Evolutionary conservation across 306 rosid species (phyloP).

Genomic region (Cicer chorassanicum): DNA sequence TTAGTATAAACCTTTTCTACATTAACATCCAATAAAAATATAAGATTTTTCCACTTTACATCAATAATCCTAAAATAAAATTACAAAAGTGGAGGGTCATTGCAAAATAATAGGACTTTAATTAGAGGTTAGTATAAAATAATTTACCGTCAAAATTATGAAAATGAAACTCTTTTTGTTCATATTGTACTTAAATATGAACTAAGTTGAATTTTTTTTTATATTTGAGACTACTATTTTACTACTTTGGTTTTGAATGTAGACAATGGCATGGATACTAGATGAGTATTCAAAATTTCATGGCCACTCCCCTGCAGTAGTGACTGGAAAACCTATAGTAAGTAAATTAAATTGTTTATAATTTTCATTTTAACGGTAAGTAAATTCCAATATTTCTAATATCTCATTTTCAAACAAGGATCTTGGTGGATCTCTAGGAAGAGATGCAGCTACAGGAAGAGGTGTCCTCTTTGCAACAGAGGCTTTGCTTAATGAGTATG

Average conservation of each 20-base stretch:
- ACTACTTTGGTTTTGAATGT: conserved; percentile 14
- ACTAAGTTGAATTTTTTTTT: neutral
- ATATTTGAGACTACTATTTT: neutral
- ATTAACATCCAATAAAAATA: too few relatives aligned
- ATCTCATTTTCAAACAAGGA: conserved; percentile 52
- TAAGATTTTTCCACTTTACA: too few relatives aligned
- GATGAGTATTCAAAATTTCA: conserved; percentile 97
- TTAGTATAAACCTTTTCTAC: too few relatives aligned
- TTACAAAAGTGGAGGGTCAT: too few relatives aligned
- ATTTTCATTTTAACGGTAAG: conserved; percentile 14
- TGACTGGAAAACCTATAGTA: conserved; percentile 91
- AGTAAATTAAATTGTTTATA: conserved; percentile 40
- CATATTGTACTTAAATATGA: conserved; percentile 3
- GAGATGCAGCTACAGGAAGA: conserved; percentile 95
- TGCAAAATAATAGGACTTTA: too few relatives aligned
- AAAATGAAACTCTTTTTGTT: neutral
- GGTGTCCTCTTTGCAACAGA: conserved; percentile 91
- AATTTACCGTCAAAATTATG: too few relatives aligned
- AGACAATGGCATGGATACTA: conserved; percentile 99
- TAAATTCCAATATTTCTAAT: neutral
- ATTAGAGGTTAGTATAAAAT: too few relatives aligned
- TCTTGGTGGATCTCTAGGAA: conserved; percentile 91
- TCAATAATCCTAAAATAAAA: too few relatives aligned
- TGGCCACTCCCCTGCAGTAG: conserved; percentile 92
- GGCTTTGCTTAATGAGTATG: conserved; percentile 82